Base-by-base conservation (phyloP, 805 yeast species). In the Starmera dryadoides region DNA sequence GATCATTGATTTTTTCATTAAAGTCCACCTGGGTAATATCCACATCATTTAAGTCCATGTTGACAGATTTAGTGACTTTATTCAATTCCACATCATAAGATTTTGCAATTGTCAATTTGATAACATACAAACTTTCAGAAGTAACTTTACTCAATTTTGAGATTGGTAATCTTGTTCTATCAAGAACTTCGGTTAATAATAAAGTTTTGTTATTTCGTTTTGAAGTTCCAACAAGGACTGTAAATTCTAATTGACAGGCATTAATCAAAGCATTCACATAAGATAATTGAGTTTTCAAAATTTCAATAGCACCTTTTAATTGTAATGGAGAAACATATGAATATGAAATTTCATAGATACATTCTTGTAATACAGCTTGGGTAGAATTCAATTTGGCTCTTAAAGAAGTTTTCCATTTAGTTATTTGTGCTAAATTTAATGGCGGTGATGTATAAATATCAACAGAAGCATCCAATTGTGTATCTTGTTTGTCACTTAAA, bases 291-390 rank as follows among this genome's bases (percentile, higher is more conserved):
- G 57, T 47, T 22, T 56, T 55, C 16, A 70, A 48, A 14, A 52
- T 47, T 10, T 59, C 54, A 16, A 69, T 56, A 2, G 63, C 44
- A 4, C 62, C 56, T 33, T 62, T 59, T 23, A 71, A 44, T 33
- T 64, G 66, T 7, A 52, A 49, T 19, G 79, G 77, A 0, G 77
- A 63, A 16, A 69, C 49, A 39, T 59, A 66, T 0, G 77, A 67
- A 44, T 68, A 73, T 1, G 77, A 68, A 2, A 71, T 55, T 46
- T 73, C 79, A 43, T 68, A 73, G 3, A 64, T 51, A 44, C 75
- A 69, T 46, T 73, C 77, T 26, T 68, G 63, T 22, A 71, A 49
- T 2, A 67, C 73, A 6, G 62, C 51, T 22, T 60, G 55, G 36
- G 71, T 62, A 12, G 56, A 48, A 9, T 49, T 53, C 8, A 69